Conservation (phyloP, 2,329 filamentous ascomycete genomes). For the Mycosphaerella sp. region DNA sequence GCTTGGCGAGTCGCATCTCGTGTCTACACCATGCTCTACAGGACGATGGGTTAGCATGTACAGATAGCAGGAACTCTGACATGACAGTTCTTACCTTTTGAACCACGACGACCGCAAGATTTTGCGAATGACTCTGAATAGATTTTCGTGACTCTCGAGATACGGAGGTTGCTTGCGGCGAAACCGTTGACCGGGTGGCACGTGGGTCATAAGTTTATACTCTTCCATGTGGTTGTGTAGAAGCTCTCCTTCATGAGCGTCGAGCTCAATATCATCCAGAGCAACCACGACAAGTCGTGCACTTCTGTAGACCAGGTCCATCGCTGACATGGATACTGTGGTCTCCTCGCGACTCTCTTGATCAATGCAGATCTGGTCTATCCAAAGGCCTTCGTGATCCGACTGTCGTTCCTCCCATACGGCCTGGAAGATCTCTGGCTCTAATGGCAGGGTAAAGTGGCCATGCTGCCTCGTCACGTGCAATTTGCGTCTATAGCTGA, state of each 20-base stretch:
- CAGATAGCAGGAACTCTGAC: neutral
- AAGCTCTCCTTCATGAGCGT: conserved; percentile 33
- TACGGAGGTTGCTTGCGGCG: conserved; percentile 31
- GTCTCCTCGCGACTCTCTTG: conserved; percentile 39
- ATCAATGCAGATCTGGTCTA: conserved; percentile 43
- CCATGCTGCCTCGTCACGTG: conserved; percentile 29
- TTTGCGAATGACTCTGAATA: conserved; percentile 34
- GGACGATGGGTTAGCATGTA: neutral
- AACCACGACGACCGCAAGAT: conserved; percentile 41
- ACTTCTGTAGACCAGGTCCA: conserved; percentile 41
- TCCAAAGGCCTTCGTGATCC: conserved; percentile 40
- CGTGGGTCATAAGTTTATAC: conserved; percentile 31
- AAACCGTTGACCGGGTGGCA: conserved; percentile 30
- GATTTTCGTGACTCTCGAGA: conserved; percentile 29
- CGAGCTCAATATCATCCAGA: conserved; percentile 39
- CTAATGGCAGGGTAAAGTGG: conserved; percentile 38
- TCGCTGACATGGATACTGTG: conserved; percentile 37
- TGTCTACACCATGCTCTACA: conserved; percentile 39
- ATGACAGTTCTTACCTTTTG: conserved; percentile 25
- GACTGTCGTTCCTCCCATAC: conserved; percentile 36
- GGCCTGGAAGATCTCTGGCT: conserved; percentile 37
- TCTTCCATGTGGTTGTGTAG: conserved; percentile 38
- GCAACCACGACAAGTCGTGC: conserved; percentile 39
- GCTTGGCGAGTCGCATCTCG: conserved; percentile 39
- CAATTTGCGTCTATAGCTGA: conserved; percentile 41